A percentile compares a stretch with the other conserved stretches of the same genome.
phyloP scores from a whole-genome alignment of 2,329 filamentous ascomycete genomes.

The Ascochyta koolunga region DNA sequence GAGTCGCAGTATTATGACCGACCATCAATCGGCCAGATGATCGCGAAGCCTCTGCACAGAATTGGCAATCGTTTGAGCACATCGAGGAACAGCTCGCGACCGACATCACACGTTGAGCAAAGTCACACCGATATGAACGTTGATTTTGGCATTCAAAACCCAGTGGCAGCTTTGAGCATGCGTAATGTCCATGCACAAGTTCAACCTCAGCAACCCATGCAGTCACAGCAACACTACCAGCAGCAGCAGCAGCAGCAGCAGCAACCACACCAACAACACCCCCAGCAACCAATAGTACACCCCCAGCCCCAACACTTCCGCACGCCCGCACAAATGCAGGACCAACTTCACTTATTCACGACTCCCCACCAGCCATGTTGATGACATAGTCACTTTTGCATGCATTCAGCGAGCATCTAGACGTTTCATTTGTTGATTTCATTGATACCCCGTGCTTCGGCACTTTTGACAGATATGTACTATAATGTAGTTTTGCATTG shows the following conservation, averaged over 20 bases:
- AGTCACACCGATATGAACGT: conserved; percentile 26
- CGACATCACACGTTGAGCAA: conserved; percentile 32
- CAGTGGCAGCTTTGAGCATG: conserved; percentile 27
- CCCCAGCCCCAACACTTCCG: conserved; percentile 26
- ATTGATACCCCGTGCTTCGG: conserved; percentile 29
- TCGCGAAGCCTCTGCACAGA: conserved; percentile 43
- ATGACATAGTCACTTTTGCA: conserved; percentile 6
- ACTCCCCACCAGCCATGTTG: conserved; percentile 22
- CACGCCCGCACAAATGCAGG: conserved; percentile 28
- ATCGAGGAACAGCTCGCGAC: conserved; percentile 33
- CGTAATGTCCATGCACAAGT: conserved; percentile 18
- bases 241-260: conserved; percentile 18
- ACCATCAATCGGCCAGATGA: conserved; percentile 43
- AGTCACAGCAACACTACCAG: conserved; percentile 23
- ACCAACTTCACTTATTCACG: conserved; percentile 33
- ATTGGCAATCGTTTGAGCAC: conserved; percentile 37
- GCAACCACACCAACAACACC: conserved; percentile 27
- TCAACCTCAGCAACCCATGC: conserved; percentile 22
- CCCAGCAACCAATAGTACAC: conserved; percentile 32
- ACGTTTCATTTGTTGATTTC: conserved; percentile 18
- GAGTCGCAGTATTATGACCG: conserved; percentile 46
- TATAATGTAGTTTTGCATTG: conserved; percentile 12
- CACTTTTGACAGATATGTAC: conserved; percentile 26
- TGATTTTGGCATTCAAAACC: conserved; percentile 32
- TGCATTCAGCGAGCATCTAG: conserved; percentile 26